A percentile compares a stretch with the other conserved stretches of the same genome.
These are phyloP conservation scores for Alternaria gaisen DNA, from an alignment of 2,329 filamentous ascomycete genomes.

Conservation along the genomic window DNA sequence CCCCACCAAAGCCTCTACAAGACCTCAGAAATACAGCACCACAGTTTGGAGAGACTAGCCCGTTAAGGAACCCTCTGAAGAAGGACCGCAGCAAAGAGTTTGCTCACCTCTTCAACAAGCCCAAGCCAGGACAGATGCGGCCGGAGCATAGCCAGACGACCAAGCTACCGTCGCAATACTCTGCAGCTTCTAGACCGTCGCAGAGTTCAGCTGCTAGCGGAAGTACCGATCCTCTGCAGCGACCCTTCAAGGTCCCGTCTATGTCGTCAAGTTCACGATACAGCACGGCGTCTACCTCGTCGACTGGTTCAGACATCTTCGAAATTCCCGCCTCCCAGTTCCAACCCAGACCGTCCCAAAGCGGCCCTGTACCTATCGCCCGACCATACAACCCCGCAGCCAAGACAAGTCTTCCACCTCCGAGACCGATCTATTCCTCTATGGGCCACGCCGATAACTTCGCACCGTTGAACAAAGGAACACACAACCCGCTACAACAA, in stretches of 20 bases:
- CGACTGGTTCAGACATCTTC: slow-evolving; percentile 43
- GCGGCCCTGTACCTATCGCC: slow-evolving; percentile 54
- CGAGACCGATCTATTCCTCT: slow-evolving; percentile 64
- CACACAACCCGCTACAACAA: slow-evolving; percentile 39
- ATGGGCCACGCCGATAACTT: slow-evolving; percentile 53
- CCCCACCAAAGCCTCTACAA: slow-evolving; percentile 40
- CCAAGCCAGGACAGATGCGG: slow-evolving; percentile 58
- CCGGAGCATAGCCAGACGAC: slow-evolving; percentile 60
- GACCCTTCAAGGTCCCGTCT: slow-evolving; percentile 27
- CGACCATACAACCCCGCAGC: slow-evolving; percentile 58
- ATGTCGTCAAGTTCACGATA: slow-evolving; percentile 33
- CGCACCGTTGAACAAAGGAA: slow-evolving; percentile 48
- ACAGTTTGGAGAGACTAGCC: slow-evolving; percentile 68
- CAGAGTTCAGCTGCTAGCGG: slow-evolving; percentile 8
- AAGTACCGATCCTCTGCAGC: slow-evolving; percentile 14
- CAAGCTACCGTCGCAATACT: slow-evolving; percentile 34
- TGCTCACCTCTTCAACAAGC: slow-evolving; percentile 61
- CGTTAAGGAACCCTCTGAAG: slow-evolving; percentile 61
- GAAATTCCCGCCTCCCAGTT: slow-evolving; percentile 49
- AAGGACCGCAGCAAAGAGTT: slow-evolving; percentile 40
- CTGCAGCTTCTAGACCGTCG: slow-evolving; percentile 12
- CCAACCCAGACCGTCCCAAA: slow-evolving; percentile 37
- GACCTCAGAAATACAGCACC: slow-evolving; percentile 41
- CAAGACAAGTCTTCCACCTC: slow-evolving; percentile 59
- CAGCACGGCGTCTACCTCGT: slow-evolving; percentile 35